These are phyloP conservation scores for Pichia insulana DNA, from an alignment of 805 yeast genomes.

Conservation along the genomic window DNA sequence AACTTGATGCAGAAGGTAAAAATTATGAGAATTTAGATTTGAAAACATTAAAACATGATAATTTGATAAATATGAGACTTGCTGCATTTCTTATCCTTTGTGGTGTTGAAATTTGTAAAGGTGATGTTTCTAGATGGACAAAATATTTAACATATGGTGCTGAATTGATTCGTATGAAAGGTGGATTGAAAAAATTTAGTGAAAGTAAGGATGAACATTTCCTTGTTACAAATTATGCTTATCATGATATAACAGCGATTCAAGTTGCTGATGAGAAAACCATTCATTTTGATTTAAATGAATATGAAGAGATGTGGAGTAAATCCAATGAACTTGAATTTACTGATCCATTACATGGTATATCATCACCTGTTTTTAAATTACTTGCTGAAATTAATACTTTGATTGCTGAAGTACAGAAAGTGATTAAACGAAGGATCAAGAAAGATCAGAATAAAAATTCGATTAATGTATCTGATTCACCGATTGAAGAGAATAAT, in stretches of 20 bases:
- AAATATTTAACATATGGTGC: slow-evolving; percentile 59
- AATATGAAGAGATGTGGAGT: slow-evolving; percentile 46
- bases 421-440: slow-evolving; percentile 22
- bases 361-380: slow-evolving; percentile 59
- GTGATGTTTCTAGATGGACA: slow-evolving; percentile 74
- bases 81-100: slow-evolving; percentile 62
- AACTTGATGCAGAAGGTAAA: slow-evolving; percentile 10
- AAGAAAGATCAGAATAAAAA: slow-evolving; percentile 9
- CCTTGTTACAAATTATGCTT: slow-evolving; percentile 70
- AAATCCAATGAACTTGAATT: slow-evolving; percentile 32
- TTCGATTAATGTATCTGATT: not conserved
- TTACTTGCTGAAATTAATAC: slow-evolving; percentile 61
- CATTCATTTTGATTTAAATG: slow-evolving; percentile 53
- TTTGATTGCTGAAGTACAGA: slow-evolving; percentile 45
- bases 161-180: slow-evolving; percentile 47
- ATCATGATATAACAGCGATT: slow-evolving; percentile 67
- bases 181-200: slow-evolving; percentile 49
- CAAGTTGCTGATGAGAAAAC: slow-evolving; percentile 51
- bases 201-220: slow-evolving; percentile 55
- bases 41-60: slow-evolving; percentile 21
- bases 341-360: slow-evolving; percentile 65
- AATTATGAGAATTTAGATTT: slow-evolving; percentile 5
- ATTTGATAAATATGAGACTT: slow-evolving; percentile 35
- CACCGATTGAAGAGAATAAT: slow-evolving; percentile 4
- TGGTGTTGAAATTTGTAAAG: slow-evolving; percentile 78